Conservation (phyloP, 805 yeast genomes). For the Metschnikowia continentalis region DNA sequence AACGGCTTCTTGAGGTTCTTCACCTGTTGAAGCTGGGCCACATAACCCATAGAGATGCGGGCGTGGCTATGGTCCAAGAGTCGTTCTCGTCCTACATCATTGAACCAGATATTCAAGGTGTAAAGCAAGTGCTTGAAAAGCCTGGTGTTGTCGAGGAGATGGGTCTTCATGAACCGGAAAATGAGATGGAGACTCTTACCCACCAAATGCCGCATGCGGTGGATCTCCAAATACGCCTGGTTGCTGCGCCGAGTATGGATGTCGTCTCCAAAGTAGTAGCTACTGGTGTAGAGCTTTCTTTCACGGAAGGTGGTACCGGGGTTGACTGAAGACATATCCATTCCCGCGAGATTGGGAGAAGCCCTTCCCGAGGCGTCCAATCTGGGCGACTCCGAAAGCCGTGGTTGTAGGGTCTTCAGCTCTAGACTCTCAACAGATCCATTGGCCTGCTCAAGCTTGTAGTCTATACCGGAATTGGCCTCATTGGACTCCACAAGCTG, state of each 20-base stretch:
- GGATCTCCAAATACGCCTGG: slow-evolving; percentile 43
- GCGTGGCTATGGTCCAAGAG: slow-evolving; percentile 55
- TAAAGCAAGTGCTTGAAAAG: slow-evolving; percentile 58
- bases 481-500: not conserved
- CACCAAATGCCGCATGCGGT: slow-evolving; percentile 53
- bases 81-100: slow-evolving; percentile 74
- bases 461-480: no score
- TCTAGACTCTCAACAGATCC: not conserved
- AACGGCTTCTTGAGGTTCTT: slow-evolving; percentile 62
- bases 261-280: slow-evolving; percentile 59
- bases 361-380: slow-evolving; percentile 40
- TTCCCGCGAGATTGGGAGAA: slow-evolving; percentile 42
- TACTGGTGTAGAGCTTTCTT: slow-evolving; percentile 57
- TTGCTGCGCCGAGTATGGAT: slow-evolving; percentile 39
- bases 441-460: not conserved
- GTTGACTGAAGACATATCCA: slow-evolving; percentile 46
- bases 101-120: slow-evolving; percentile 70
- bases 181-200: slow-evolving; percentile 63
- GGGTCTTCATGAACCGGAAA: slow-evolving; percentile 41
- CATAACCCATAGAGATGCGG: slow-evolving; percentile 50
- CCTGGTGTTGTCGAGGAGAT: slow-evolving; percentile 60
- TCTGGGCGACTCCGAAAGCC: slow-evolving; percentile 10
- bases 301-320: slow-evolving; percentile 56
- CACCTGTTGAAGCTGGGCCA: slow-evolving; percentile 58
- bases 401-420: not conserved